Base-by-base conservation (phyloP, 306 rosid genomes). In the Crataegus laevigata region DNA sequence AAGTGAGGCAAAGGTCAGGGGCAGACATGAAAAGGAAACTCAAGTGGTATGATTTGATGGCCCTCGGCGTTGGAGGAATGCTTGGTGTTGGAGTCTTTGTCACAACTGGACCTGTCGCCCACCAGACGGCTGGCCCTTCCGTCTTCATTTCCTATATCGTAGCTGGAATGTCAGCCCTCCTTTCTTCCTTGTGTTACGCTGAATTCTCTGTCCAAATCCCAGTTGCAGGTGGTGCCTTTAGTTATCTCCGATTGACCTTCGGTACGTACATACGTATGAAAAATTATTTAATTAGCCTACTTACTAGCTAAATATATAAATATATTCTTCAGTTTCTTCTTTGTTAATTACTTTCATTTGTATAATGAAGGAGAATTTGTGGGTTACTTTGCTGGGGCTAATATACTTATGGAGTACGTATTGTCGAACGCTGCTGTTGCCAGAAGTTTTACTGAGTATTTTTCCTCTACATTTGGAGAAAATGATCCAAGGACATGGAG, bases 151-250 rank as follows among this genome's bases (percentile, higher is more conserved):
- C 98, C 4, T 94, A 91, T 64, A 86, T 90, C 85, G 77, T 94
- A 30, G 98, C 98, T 0, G 98, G 96, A 34, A 82, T 94, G 63
- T 88, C 96, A 19, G 97, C 98, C 21, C 94, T 94, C 68, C 92
- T 94, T 11, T 94, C 97, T 64, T 91, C 98, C 72, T 51, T 91
- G 72, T 94, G 98, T 75, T 94, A 94, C 84, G 85, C 97, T 57
- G 98, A 94, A 68, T 94, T 94, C 77, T 85, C 98, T 7, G 96
- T 94, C 73, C 96, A 94, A 78, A 86, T 94, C 52, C 94, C 98
- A 0, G 98, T 89, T 42, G 98, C 98, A 14, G 98, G 98, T 25
- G 98, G 97, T 66, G 98, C 98, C 74, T 94, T 94, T 82, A 91
- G 98, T 75, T 94, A 94, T 68, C 80, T 94, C 61, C 85, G 98